These are phyloP conservation scores for Jacaranda copaia DNA, from an alignment of 257 asterid genomes.

Conservation along the genomic window DNA sequence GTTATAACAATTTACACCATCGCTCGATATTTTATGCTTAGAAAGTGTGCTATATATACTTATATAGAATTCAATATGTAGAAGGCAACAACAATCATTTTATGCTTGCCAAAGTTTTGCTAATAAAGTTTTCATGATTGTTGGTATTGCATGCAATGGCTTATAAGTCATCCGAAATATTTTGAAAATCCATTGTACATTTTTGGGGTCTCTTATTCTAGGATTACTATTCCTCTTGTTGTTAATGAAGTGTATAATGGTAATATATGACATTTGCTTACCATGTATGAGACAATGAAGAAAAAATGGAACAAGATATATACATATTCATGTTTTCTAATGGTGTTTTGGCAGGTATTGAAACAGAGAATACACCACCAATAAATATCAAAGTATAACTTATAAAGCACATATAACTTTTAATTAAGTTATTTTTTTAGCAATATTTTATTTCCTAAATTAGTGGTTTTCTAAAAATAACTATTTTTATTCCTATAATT, in stretches of 20 bases:
- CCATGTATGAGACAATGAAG: not conserved
- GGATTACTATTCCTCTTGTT: constrained; percentile 26
- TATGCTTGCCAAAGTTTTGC: not conserved
- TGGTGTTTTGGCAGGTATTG: constrained; percentile 21
- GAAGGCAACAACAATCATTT: no score
- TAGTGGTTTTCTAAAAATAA: no score
- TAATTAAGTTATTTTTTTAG: not conserved
- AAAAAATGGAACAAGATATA: not conserved
- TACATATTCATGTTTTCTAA: not conserved
- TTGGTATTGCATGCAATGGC: constrained; percentile 35
- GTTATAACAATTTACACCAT: no score
- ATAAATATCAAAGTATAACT: constrained; percentile 26
- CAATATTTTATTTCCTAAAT: not conserved
- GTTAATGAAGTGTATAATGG: constrained; percentile 23
- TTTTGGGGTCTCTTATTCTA: constrained; percentile 37
- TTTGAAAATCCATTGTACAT: constrained; percentile 35
- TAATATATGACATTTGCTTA: not conserved
- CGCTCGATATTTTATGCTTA: no score
- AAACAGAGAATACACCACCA: not conserved
- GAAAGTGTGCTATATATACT: no score
- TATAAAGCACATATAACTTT: not conserved
- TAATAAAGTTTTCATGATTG: not conserved
- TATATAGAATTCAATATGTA: no score
- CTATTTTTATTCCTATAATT: not conserved
- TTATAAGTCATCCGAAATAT: constrained; percentile 35